Conservation (phyloP, 2,329 filamentous ascomycete genomes). For the Trichoderma pleuroti region DNA sequence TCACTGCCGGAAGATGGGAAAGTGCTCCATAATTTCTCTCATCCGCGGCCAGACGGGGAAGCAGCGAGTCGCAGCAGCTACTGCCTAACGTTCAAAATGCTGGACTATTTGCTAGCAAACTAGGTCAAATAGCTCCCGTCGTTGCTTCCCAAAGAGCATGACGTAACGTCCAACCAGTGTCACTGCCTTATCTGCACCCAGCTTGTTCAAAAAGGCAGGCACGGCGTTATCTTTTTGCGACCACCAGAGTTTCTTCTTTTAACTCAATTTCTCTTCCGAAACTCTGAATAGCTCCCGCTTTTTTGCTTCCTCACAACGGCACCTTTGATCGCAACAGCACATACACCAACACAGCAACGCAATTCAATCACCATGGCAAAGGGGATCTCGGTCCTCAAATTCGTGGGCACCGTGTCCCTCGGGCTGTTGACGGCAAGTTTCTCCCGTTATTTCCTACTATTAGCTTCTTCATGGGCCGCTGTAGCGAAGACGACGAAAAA, state of each 20-base stretch:
- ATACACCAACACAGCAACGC: neutral
- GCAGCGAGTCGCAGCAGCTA: neutral
- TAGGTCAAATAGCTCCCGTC: neutral
- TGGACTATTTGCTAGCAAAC: neutral
- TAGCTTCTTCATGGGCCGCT: neutral
- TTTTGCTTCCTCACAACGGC: neutral
- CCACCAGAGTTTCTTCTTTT: neutral
- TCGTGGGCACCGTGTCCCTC: constrained; percentile 85
- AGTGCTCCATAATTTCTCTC: neutral
- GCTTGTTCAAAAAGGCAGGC: neutral
- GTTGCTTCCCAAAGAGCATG: neutral
- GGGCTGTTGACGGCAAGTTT: constrained; percentile 79
- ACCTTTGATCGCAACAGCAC: neutral
- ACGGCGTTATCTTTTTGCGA: constrained; percentile 4
- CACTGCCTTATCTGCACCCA: neutral
- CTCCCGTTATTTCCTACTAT: neutral
- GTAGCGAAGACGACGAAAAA: neutral
- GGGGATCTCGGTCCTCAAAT: constrained; percentile 78
- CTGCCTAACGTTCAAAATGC: neutral
- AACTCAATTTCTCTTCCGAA: neutral
- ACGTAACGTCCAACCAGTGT: constrained; percentile 6
- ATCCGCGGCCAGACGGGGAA: neutral
- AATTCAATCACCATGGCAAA: constrained; percentile 57
- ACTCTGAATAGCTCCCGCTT: neutral
- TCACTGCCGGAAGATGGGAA: neutral